phyloP scores from a whole-genome alignment of 768 basidiomycete genomes.

The Macrolepiota dolichaula region DNA sequence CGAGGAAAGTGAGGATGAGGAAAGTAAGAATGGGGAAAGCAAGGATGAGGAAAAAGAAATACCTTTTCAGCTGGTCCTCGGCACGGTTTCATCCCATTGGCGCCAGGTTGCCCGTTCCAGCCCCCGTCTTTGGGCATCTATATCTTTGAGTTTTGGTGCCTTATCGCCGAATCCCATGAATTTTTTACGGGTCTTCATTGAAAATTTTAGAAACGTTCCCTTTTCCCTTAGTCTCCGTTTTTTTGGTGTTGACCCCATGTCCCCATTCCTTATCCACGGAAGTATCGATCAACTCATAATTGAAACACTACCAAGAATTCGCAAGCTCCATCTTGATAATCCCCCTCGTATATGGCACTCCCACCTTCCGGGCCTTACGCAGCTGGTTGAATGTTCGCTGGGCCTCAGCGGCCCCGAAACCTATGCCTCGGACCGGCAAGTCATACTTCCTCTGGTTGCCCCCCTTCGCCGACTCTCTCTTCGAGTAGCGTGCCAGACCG shows the following conservation, averaged over 20 bases:
- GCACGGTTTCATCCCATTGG: constrained; percentile 3
- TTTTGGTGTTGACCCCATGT: background rate
- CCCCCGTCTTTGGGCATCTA: background rate
- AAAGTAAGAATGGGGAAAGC: no score
- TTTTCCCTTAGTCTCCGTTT: background rate
- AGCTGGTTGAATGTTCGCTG: background rate
- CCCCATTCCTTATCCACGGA: background rate
- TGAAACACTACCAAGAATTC: background rate
- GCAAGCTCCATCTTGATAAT: background rate
- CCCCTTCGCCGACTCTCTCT: background rate
- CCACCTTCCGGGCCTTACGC: background rate
- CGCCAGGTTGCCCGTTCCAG: constrained; percentile 1
- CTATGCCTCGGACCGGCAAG: background rate
- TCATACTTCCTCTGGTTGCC: background rate
- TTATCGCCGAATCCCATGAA: background rate
- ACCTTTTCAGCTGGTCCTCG: background rate
- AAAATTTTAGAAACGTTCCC: background rate
- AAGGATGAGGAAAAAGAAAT: background rate
- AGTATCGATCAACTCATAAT: background rate
- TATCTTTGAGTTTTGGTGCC: no score
- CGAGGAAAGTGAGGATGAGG: no score
- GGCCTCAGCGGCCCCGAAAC: background rate
- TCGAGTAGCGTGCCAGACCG: background rate
- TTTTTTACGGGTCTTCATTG: background rate
- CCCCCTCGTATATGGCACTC: background rate